A percentile compares a stretch with the other conserved stretches of the same genome.
Conservation (phyloP, 306 rosid species). For the Astragalus membranaceus region DNA sequence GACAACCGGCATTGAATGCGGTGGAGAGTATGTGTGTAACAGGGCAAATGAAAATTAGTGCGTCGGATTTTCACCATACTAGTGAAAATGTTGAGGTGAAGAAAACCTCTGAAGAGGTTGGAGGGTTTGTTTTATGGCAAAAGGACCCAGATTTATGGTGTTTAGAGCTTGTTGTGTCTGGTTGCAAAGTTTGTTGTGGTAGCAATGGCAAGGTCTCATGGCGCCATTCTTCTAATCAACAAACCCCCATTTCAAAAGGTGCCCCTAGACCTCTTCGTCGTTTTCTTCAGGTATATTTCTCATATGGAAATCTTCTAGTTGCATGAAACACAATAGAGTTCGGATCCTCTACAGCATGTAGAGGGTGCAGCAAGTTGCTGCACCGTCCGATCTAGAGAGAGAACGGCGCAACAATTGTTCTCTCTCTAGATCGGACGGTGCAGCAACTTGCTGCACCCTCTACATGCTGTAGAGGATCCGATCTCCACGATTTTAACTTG, state of each 20-base stretch:
- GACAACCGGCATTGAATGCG: slow-evolving; percentile 68
- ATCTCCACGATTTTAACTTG: no score
- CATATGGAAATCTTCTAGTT: neutral
- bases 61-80: slow-evolving; percentile 74
- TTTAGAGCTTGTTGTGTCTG: slow-evolving; percentile 64
- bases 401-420: no score
- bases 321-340: neutral
- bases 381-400: no score
- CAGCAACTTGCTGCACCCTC: no score
- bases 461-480: no score
- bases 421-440: no score
- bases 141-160: slow-evolving; percentile 90
- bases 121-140: slow-evolving; percentile 86
- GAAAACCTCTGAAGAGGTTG: slow-evolving; percentile 56
- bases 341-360: no score
- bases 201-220: slow-evolving; percentile 84
- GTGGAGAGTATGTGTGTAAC: slow-evolving; percentile 80
- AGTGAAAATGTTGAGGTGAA: slow-evolving; percentile 46
- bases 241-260: slow-evolving; percentile 52
- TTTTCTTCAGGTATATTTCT: slow-evolving; percentile 60
- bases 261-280: slow-evolving; percentile 92
- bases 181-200: slow-evolving; percentile 77
- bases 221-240: slow-evolving; percentile 88
- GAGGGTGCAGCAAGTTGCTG: no score
- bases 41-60: slow-evolving; percentile 66